Evolutionary conservation across 768 basidiomycete species (phyloP).

Genomic region (Russula sp.): DNA sequence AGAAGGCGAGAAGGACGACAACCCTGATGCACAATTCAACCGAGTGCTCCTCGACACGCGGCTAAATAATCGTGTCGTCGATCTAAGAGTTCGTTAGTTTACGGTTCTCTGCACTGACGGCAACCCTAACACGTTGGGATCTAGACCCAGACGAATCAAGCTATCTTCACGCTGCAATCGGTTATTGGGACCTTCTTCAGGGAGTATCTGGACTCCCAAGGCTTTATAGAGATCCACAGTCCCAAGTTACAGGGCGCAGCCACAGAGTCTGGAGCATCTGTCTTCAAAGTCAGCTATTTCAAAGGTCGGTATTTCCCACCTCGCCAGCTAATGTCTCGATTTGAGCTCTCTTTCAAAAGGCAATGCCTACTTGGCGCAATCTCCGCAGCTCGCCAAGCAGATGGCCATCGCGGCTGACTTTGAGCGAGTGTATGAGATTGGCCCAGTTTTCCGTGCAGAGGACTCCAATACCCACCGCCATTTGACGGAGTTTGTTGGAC

Average conservation of each 20-base stretch:
- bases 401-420: constrained; percentile 99
- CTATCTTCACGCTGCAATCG: constrained; percentile 87
- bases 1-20: constrained; percentile 59
- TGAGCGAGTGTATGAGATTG: constrained; percentile 97
- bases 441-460: constrained; percentile 94
- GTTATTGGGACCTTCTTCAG: constrained; percentile 88
- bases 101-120: not conserved
- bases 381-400: constrained; percentile 95
- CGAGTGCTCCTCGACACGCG: constrained; percentile 89
- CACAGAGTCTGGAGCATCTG: constrained; percentile 93
- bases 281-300: constrained; percentile 98
- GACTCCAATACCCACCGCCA: constrained; percentile 97
- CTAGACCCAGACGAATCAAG: constrained; percentile 92
- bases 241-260: constrained; percentile 97
- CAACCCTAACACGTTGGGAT: not conserved
- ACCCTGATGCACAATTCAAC: constrained; percentile 51
- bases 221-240: constrained; percentile 93
- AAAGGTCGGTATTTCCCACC: constrained; percentile 51
- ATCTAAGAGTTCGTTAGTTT: constrained; percentile 65
- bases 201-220: constrained; percentile 59
- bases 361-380: constrained; percentile 89
- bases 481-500: constrained; percentile 96
- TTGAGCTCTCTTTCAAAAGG: constrained; percentile 43
- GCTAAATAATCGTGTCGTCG: constrained; percentile 88
- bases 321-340: not conserved